A percentile compares a stretch with the other conserved stretches of the same genome.
Evolutionary conservation across 805 yeast genomes (phyloP).

Genomic region (Teunomyces barrocoloradensis): DNA sequence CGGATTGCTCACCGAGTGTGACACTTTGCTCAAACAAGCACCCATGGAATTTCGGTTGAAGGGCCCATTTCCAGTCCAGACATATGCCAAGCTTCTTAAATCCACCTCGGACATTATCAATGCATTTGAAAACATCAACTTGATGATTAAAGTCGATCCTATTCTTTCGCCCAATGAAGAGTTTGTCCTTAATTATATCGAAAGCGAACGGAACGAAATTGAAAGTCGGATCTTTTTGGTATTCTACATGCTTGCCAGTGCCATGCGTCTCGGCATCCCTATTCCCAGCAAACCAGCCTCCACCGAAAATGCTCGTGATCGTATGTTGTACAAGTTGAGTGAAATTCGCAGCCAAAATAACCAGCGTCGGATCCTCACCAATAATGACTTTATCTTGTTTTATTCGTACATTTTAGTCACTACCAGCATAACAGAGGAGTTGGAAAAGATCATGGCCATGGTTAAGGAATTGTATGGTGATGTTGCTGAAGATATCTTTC

Average conservation of each 20-base stretch:
- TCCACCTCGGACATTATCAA: conserved; percentile 67
- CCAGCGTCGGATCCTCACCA: conserved; percentile 30
- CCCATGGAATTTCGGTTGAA: conserved; percentile 73
- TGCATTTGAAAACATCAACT: conserved; percentile 69
- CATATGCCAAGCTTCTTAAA: conserved; percentile 49
- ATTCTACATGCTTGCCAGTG: conserved; percentile 76
- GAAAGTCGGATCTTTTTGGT: conserved; percentile 71
- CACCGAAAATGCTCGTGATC: conserved; percentile 68
- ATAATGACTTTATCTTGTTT: conserved; percentile 74
- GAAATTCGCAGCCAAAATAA: conserved; percentile 46
- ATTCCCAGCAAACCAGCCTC: conserved; percentile 76
- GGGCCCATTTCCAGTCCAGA: conserved; percentile 61
- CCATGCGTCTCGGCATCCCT: conserved; percentile 73
- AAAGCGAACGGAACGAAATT: conserved; percentile 61
- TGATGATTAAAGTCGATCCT: conserved; percentile 64
- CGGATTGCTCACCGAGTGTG: conserved; percentile 57
- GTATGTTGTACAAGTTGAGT: conserved; percentile 63
- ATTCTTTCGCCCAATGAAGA: conserved; percentile 51
- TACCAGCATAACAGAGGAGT: conserved; percentile 60
- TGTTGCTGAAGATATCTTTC: conserved; percentile 60
- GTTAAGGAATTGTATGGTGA: conserved; percentile 64
- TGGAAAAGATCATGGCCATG: conserved; percentile 53
- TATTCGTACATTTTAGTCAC: conserved; percentile 76
- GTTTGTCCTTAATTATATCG: conserved; percentile 52
- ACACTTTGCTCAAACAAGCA: conserved; percentile 61